A percentile compares a stretch with the other conserved stretches of the same genome.
Evolutionary conservation across 441 rosid species (phyloP).

Genomic region (Raphanus hybrid): DNA sequence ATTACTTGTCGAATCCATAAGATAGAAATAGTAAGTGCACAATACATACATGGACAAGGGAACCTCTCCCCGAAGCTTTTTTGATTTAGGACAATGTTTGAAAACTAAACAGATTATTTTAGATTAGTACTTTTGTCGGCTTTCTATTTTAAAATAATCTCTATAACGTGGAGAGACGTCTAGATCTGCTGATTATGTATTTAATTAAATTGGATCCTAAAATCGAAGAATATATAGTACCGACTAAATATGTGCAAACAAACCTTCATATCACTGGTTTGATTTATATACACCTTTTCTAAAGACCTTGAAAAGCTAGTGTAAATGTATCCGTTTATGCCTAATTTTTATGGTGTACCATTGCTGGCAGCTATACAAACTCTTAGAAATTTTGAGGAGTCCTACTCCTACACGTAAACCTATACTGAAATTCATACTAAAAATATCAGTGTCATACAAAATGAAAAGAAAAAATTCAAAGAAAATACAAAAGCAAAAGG

Average conservation of each 20-base stretch:
- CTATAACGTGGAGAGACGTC: neutral
- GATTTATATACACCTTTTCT: neutral
- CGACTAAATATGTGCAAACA: neutral
- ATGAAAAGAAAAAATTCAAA: neutral
- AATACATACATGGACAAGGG: no score
- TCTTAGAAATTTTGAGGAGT: neutral
- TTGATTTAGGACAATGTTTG: neutral
- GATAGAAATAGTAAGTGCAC: no score
- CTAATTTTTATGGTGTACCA: neutral
- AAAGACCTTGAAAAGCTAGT: no score
- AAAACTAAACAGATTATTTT: neutral
- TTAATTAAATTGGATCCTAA: neutral
- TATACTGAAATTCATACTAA: neutral
- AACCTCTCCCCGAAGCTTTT: neutral
- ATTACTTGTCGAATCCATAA: no score
- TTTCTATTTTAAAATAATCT: neutral
- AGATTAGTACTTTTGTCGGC: neutral
- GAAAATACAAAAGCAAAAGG: neutral
- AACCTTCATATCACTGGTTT: neutral
- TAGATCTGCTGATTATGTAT: constrained; percentile 2
- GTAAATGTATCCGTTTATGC: neutral
- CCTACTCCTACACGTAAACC: neutral
- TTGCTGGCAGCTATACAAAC: neutral
- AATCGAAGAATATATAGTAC: neutral
- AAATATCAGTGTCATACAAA: neutral